Conservation (phyloP, 768 basidiomycete genomes). For the Mycena polygramma region DNA sequence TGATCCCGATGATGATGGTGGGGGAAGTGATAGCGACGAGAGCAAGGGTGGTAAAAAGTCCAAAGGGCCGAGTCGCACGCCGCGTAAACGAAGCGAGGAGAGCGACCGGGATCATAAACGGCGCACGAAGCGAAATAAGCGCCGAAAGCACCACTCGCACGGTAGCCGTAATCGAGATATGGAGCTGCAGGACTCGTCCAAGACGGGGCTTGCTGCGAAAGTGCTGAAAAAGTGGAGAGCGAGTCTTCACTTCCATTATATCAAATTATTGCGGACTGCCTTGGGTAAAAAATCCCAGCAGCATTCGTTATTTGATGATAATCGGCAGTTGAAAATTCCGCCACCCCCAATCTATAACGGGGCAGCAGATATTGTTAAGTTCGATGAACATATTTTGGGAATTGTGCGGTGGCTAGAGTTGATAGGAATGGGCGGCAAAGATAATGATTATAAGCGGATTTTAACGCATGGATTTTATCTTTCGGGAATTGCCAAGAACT, state of each 20-base stretch:
- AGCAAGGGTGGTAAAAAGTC: background rate
- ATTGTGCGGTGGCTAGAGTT: background rate
- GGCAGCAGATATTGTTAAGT: background rate
- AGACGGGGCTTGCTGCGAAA: background rate
- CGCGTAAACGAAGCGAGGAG: background rate
- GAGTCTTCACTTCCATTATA: background rate
- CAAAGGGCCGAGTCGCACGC: background rate
- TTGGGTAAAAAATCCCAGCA: background rate
- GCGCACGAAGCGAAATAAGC: background rate
- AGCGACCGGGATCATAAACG: background rate
- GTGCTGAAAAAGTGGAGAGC: background rate
- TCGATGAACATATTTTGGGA: background rate
- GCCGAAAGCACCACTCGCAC: slow-evolving; percentile 3
- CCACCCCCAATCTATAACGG: background rate
- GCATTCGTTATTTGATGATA: background rate
- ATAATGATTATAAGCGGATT: background rate
- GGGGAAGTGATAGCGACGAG: background rate
- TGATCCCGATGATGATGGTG: background rate
- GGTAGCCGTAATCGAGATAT: background rate
- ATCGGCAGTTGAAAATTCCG: background rate
- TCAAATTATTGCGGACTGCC: background rate
- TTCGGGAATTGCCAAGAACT: background rate
- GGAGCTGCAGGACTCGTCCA: background rate
- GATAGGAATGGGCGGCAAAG: background rate
- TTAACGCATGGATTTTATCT: background rate